Conservation (phyloP, 2,329 filamentous ascomycete genomes). For the Aspergillus spinulosporus region DNA sequence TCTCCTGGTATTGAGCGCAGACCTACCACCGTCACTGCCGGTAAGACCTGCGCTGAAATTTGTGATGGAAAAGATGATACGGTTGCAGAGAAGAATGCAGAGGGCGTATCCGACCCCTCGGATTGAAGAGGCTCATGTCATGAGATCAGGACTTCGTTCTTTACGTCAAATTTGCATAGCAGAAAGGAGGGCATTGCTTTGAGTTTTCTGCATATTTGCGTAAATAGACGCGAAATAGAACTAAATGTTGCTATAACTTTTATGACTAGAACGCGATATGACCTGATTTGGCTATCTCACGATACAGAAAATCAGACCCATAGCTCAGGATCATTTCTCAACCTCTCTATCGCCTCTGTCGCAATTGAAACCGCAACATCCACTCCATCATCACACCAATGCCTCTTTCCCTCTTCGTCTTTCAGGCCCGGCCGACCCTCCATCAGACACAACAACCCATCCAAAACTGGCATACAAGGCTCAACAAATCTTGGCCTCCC, state of each 20-base stretch:
- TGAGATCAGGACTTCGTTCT: neutral
- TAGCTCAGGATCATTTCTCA: conserved; percentile 2
- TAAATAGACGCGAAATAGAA: neutral
- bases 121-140: neutral
- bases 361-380: conserved; percentile 1
- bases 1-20: too few species aligned
- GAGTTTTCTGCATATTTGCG: neutral
- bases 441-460: conserved; percentile 2
- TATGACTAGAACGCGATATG: neutral
- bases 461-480: neutral
- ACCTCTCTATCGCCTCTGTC: neutral
- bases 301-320: neutral
- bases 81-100: neutral
- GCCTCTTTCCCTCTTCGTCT: neutral
- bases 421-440: neutral
- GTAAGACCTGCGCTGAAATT: neutral
- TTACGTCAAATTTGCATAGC: neutral
- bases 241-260: neutral
- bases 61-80: neutral
- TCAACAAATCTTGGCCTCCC: conserved; percentile 3
- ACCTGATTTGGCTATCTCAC: neutral
- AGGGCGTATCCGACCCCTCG: neutral
- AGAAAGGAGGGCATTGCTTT: neutral
- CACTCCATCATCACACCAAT: conserved; percentile 7
- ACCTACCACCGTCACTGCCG: too few species aligned